Evolutionary conservation across 768 basidiomycete genomes (phyloP).

Genomic region (Tulasnella sp.): DNA sequence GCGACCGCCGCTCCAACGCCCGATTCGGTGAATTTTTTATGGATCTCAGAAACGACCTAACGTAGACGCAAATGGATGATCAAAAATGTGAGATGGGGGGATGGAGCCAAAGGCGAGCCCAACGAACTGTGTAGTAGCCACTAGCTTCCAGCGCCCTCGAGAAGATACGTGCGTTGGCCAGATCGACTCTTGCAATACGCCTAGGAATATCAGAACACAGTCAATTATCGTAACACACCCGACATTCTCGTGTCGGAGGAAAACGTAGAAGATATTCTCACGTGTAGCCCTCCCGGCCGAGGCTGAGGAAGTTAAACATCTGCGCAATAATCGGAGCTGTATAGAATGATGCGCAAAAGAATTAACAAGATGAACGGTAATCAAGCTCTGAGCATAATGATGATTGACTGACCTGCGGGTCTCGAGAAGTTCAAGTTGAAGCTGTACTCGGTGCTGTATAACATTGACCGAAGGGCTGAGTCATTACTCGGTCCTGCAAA

Average conservation of each 20-base stretch:
- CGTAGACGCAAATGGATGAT: too few relatives aligned
- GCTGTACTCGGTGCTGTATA: slow-evolving; percentile 58
- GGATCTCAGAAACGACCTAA: slow-evolving; percentile 37
- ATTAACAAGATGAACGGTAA: too few relatives aligned
- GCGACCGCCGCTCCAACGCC: slow-evolving; percentile 37
- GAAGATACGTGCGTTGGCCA: slow-evolving; percentile 55
- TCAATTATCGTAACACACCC: too few relatives aligned
- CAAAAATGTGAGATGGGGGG: neutral
- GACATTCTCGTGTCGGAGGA: neutral
- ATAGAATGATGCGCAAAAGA: too few relatives aligned
- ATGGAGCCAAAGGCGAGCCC: neutral
- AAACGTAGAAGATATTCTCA: slow-evolving; percentile 18
- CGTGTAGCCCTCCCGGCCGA: slow-evolving; percentile 39
- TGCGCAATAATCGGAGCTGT: slow-evolving; percentile 18
- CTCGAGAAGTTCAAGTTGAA: slow-evolving; percentile 56
- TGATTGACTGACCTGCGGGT: slow-evolving; percentile 49
- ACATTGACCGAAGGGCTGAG: too few relatives aligned
- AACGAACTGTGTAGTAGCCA: slow-evolving; percentile 38
- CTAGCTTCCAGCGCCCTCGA: slow-evolving; percentile 51
- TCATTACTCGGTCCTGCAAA: too few relatives aligned
- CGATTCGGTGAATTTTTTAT: slow-evolving; percentile 23
- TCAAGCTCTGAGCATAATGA: slow-evolving; percentile 28
- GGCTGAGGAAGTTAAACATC: slow-evolving; percentile 47
- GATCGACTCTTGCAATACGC: slow-evolving; percentile 36
- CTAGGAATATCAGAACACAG: slow-evolving; percentile 23